Evolutionary conservation across 805 yeast species (phyloP), one percentile per base, ranked within the genome.

Genomic region (Kurtzmaniella cleridarum): DNA sequence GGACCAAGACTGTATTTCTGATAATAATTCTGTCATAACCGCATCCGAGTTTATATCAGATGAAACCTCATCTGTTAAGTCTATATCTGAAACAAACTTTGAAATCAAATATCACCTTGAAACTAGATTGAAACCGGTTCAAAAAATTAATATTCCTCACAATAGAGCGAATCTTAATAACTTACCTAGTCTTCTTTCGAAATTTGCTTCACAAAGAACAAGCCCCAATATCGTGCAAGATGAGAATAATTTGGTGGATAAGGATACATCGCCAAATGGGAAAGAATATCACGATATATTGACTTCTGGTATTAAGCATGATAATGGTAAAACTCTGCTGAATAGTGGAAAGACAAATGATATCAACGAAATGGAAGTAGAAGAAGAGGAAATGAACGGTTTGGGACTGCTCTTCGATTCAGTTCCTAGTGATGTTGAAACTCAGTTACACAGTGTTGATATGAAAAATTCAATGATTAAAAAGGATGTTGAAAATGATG

Each of bases 61-160:
- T 9, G 50, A 41, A 3, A 50, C 44, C 17, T 79, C 81, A 1
- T 69, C 73, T 42, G 80, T 81, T 0, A 68, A 68, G 36, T 54
- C 73, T 5, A 64, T 75, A 15, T 78, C 74, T 3, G 67, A 71
- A 35, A 64, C 62, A 49, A 79, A 73, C 0, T 78, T 78, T 46
- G 59, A 61, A 5, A 60, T 78, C 23, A 75, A 71, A 45, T 29
- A 64, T 15, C 61, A 59, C 47, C 69, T 64, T 38, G 56, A 59
- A 3, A 44, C 58, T n/a, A 42, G 42, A 32, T 26, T 40, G 11
- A 53, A 44, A 12, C 45, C 46, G 32, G 53, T 40, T 20, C 28
- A 40, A 48, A 48, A 40, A 28, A 43, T 75, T 2, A 69, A 73
- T 66, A 66, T 73, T 16, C 83, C 82, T 5, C 64, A 61, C 29